phyloP scores from a whole-genome alignment of 2,329 filamentous ascomycete genomes.

The Ilyonectria robusta region DNA sequence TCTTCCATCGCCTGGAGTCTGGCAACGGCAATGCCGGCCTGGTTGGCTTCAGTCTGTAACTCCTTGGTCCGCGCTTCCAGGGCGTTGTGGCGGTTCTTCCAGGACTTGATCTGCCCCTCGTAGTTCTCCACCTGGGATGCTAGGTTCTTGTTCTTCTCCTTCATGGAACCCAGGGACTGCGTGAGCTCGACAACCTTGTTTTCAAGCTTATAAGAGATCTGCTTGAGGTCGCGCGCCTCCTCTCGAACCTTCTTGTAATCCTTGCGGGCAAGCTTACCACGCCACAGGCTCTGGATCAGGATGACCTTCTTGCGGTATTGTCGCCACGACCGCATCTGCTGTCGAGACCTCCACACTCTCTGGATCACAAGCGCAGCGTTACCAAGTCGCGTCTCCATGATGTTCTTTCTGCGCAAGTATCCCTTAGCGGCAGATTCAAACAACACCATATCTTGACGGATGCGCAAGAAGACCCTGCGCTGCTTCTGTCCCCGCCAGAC shows the following conservation, averaged over 20 bases:
- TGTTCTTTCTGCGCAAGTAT: slow-evolving; percentile 89
- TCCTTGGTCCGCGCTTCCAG: slow-evolving; percentile 93
- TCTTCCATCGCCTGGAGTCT: slow-evolving; percentile 92
- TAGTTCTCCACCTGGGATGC: slow-evolving; percentile 93
- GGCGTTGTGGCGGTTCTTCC: slow-evolving; percentile 92
- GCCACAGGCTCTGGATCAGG: slow-evolving; percentile 93
- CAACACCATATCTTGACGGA: slow-evolving; percentile 86
- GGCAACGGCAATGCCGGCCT: slow-evolving; percentile 95
- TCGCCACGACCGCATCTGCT: slow-evolving; percentile 85
- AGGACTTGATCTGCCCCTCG: slow-evolving; percentile 95
- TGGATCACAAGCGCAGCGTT: slow-evolving; percentile 94
- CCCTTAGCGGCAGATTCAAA: slow-evolving; percentile 94
- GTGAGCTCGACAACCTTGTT: slow-evolving; percentile 99
- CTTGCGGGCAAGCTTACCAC: slow-evolving; percentile 83
- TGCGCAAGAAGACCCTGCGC: slow-evolving; percentile 82
- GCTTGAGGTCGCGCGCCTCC: slow-evolving; percentile 97
- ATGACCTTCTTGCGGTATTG: slow-evolving; percentile 91
- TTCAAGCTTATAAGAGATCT: slow-evolving; percentile 99
- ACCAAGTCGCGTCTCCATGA: slow-evolving; percentile 93
- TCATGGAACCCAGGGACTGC: slow-evolving; percentile 91
- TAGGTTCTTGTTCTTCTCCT: slow-evolving; percentile 93
- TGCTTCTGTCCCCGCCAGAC: slow-evolving; percentile 96
- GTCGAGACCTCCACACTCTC: slow-evolving; percentile 87
- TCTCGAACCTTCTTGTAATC: slow-evolving; percentile 93
- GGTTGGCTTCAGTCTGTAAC: slow-evolving; percentile 95